Conservation (phyloP, 768 basidiomycete genomes). For the Termitomyces sp. region DNA sequence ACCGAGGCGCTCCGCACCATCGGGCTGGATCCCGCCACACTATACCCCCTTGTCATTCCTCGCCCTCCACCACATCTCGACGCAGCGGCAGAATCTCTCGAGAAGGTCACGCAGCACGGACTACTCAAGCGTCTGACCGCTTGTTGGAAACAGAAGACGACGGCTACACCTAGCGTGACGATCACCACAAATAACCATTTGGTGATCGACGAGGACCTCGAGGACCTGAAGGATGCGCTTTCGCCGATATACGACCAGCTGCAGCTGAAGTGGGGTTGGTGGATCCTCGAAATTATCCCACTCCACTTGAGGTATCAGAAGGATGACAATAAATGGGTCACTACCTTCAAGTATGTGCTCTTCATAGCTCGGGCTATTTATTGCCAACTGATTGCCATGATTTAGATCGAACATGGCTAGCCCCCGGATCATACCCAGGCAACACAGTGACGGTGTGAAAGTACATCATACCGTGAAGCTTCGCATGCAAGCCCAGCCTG, state of each 20-base stretch:
- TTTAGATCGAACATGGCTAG: conserved; percentile 28
- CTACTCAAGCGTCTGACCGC: neutral
- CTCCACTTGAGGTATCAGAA: conserved; percentile 30
- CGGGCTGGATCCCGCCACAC: conserved; percentile 37
- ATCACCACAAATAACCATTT: neutral
- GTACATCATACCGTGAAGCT: conserved; percentile 49
- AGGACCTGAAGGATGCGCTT: conserved; percentile 50
- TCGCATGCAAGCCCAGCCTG: conserved; percentile 46
- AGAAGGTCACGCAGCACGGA: neutral
- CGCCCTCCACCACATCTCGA: conserved; percentile 27
- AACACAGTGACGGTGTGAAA: conserved; percentile 32
- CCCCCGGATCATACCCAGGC: conserved; percentile 35
- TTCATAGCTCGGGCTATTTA: neutral
- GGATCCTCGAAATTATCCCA: conserved; percentile 53
- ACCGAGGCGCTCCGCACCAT: conserved; percentile 38
- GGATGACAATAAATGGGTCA: conserved; percentile 25
- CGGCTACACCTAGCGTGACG: conserved; percentile 9
- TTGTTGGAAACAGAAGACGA: neutral
- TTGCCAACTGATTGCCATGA: neutral
- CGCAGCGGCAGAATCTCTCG: neutral
- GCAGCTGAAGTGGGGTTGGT: conserved; percentile 40
- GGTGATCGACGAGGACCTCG: conserved; percentile 37
- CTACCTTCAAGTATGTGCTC: conserved; percentile 15
- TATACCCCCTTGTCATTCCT: conserved; percentile 34
- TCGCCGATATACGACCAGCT: conserved; percentile 52